Base-by-base conservation (phyloP, 495 filamentous ascomycete species). In the Elaphomyces granulatus region DNA sequence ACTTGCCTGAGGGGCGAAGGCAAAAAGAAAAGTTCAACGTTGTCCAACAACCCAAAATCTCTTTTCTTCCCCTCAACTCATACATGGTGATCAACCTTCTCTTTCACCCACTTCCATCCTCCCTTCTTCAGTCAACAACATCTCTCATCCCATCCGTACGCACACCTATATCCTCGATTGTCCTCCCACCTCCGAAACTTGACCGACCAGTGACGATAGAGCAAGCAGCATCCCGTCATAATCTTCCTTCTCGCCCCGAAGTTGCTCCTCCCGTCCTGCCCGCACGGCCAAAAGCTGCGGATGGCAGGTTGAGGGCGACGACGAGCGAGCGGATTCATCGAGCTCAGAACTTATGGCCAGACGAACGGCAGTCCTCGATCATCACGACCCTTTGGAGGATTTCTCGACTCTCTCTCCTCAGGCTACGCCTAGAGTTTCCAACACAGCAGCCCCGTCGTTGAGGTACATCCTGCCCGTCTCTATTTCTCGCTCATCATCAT, bases 271-370 rank as follows among this genome's bases (percentile, higher is more conserved):
- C 28, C 41, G 42, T 41, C 45, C 46, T 45, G 43, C 45, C 48
- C 51, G 21, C 48, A 43, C 43, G 36, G 40, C 44, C 43, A 44
- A 49, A 47, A 56, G 52, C 42, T 55, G 54, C 63, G 61, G 49
- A 70, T 71, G 67, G 67, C 67, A 61, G 62, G 56, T 58, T 64
- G 54, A 61, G 57, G 56, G 61, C 54, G 53, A 54, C 45, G 39
- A 56, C 52, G 47, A 59, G 45, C 50, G 51, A 51, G 43, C 51
- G 48, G 43, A 54, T 43, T 42, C 46, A 56, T 51, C 49, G 28
- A 59, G 48, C 52, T 52, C 45, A 50, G 56, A 60, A 66, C 64
- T 61, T 68, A 68, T 68, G 64, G 64, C 64, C 61, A 68, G 61
- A 47, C 61, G 60, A 63, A 63, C 59, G 58, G 57, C 61, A 51